Conservation (phyloP, 2,329 filamentous ascomycete genomes). For the Colletotrichum euphorbiae region DNA sequence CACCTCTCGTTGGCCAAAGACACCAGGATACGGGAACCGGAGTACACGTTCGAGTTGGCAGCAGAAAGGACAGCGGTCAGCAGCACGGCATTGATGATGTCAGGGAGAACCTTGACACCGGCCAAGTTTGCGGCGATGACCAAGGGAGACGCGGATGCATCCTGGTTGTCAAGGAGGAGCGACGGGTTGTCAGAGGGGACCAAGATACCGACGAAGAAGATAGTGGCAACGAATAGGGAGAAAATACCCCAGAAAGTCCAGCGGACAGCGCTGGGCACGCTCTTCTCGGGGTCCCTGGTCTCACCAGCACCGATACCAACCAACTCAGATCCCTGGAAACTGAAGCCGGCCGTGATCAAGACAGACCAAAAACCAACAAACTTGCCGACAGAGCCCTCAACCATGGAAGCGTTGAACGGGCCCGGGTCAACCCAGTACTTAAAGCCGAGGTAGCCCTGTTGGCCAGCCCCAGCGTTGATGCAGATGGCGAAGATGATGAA, state of each 20-base stretch:
- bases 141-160: constrained; percentile 74
- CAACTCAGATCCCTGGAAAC: constrained; percentile 79
- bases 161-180: constrained; percentile 63
- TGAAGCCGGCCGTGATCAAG: constrained; percentile 76
- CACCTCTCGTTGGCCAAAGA: constrained; percentile 73
- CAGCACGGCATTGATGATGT: constrained; percentile 82
- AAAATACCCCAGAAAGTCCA: constrained; percentile 83
- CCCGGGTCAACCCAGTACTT: constrained; percentile 77
- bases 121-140: constrained; percentile 71
- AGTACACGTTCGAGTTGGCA: constrained; percentile 82
- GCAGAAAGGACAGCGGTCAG: constrained; percentile 83
- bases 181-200: constrained; percentile 71
- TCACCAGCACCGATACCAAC: constrained; percentile 85
- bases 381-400: constrained; percentile 65
- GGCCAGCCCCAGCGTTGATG: constrained; percentile 77
- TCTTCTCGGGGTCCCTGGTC: constrained; percentile 77
- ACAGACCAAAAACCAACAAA: constrained; percentile 78
- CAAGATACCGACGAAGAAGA: constrained; percentile 79
- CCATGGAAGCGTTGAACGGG: constrained; percentile 72
- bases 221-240: constrained; percentile 71
- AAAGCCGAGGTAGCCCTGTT: constrained; percentile 80
- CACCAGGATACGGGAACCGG: constrained; percentile 75
- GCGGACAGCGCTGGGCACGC: constrained; percentile 77
- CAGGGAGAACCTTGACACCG: constrained; percentile 71
- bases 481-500: constrained; percentile 83